Evolutionary conservation across 2,329 filamentous ascomycete species (phyloP).

Genomic region (Leptodontidium sp.): DNA sequence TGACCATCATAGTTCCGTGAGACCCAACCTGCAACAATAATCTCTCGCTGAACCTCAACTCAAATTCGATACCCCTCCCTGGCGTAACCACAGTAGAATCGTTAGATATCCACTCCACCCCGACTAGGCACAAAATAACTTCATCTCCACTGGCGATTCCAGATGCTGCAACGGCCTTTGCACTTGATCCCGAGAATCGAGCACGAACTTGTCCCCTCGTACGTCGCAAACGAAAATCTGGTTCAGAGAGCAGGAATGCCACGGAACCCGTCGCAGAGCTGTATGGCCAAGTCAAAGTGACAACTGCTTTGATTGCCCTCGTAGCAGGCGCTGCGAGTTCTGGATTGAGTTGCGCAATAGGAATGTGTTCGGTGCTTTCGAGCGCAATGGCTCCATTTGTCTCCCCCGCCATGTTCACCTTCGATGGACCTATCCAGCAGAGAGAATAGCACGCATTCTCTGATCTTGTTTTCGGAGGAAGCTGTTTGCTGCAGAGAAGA

Average conservation of each 20-base stretch:
- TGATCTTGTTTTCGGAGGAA: neutral
- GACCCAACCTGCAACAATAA: conserved; percentile 56
- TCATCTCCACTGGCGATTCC: conserved; percentile 82
- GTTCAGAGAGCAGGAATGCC: conserved; percentile 83
- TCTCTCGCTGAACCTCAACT: conserved; percentile 62
- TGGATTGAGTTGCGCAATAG: conserved; percentile 65
- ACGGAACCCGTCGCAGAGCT: conserved; percentile 78
- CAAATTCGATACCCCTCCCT: conserved; percentile 64
- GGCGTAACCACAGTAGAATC: conserved; percentile 52
- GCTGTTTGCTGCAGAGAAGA: neutral
- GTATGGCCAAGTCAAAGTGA: conserved; percentile 92
- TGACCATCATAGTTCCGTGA: neutral
- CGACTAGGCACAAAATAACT: conserved; percentile 72
- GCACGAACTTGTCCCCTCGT: conserved; percentile 82
- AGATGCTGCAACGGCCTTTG: conserved; percentile 71
- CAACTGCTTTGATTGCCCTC: conserved; percentile 69
- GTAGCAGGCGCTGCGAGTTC: conserved; percentile 52
- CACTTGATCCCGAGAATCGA: conserved; percentile 75
- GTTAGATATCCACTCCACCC: conserved; percentile 65
- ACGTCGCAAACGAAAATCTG: conserved; percentile 81
- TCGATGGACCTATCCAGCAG: conserved; percentile 21
- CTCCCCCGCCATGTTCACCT: conserved; percentile 36
- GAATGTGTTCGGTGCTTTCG: conserved; percentile 50
- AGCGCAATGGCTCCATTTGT: conserved; percentile 26
- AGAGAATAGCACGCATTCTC: conserved; percentile 12